Percentiles rank a stretch among this genome's conserved stretches.
These are phyloP conservation scores for Citrus inodora DNA, from an alignment of 345 rosid genomes.

Conservation along the genomic window DNA sequence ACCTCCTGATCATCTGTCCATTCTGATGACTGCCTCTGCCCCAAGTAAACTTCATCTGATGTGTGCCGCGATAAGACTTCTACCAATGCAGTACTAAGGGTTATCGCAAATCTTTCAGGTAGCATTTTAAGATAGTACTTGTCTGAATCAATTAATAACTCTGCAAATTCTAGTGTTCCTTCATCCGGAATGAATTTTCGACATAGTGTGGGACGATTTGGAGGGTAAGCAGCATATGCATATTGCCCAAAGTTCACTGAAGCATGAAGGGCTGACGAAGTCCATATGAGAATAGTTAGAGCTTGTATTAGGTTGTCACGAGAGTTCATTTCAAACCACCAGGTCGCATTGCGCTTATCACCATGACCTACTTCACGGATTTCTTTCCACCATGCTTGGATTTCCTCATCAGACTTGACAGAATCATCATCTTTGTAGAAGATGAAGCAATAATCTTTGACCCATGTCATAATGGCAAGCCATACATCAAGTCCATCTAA, in stretches of 20 bases:
- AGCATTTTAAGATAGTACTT: constrained; percentile 38
- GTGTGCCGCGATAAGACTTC: constrained; percentile 49
- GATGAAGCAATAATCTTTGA: constrained; percentile 42
- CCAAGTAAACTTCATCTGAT: constrained; percentile 53
- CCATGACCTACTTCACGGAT: constrained; percentile 50
- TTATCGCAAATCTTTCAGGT: constrained; percentile 45
- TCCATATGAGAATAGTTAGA: constrained; percentile 61
- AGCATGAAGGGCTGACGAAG: constrained; percentile 56
- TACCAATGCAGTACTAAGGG: constrained; percentile 37
- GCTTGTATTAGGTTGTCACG: constrained; percentile 31
- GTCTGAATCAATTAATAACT: constrained; percentile 40
- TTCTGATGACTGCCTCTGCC: constrained; percentile 33
- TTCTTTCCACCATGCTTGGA: constrained; percentile 71
- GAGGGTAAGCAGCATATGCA: constrained; percentile 57
- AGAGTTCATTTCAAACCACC: constrained; percentile 48
- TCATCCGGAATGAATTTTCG: constrained; percentile 44
- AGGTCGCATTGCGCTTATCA: constrained; percentile 40
- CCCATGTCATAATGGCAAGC: constrained; percentile 53
- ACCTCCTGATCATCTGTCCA: constrained; percentile 40
- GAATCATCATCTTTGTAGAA: constrained; percentile 46
- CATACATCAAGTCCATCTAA: constrained; percentile 61
- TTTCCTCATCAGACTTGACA: constrained; percentile 41
- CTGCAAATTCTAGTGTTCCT: constrained; percentile 39
- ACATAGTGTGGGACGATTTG: constrained; percentile 43
- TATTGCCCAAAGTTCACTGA: constrained; percentile 56